Evolutionary conservation across 2,329 filamentous ascomycete genomes (phyloP), one percentile per base, ranked within the genome.

Genomic region (Trichoderma citrinoviride): DNA sequence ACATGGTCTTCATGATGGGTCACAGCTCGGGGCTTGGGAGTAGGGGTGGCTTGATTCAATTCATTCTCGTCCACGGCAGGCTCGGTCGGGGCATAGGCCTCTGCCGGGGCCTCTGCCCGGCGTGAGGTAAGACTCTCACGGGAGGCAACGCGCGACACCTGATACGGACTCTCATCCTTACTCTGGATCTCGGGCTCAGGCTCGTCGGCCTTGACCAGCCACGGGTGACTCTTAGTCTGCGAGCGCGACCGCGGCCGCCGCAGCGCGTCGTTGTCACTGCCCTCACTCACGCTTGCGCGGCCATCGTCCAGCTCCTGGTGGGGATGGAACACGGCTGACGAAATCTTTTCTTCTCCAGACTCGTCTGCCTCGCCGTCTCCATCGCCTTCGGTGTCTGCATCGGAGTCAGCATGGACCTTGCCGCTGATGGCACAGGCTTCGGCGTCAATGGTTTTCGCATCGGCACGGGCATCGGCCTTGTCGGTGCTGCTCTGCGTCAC

Each of bases 331-430:
- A 93, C 83, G 25, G 91, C 91, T 37, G 90, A 94, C n/a, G 90
- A 92, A 67, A 95, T 93, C 76, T 94, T 91, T 75, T 95, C 91
- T 74, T 91, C 88, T 65, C 91, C 89, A 15, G 90, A 93, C 65
- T 86, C 84, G 46, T 87, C 84, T 19, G 69, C 70, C 21, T 71
- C 70, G 21, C 78, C 81, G 52, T 85, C 82, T 19, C 67, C 68
- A 46, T 74, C 71, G n/a, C 17, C 65, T 64, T 15, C 60, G 54
- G 60, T 54, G 40, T 61, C 54, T 17, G 25, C 55, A 44, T 52
- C 21, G 7, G 52, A 50, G 43, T 55, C 33, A 41, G 23, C 43
- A 46, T 61, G n/a, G 40, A 50, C 49, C 14, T 46, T 71, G 67
- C 82, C 92, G 67, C 94, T 93, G 15, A 21, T 33, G 12, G 29